A percentile compares a stretch with the other conserved stretches of the same genome.
These are phyloP conservation scores for Orbilia javanica DNA, from an alignment of 2,329 filamentous ascomycete species.

Conservation along the genomic window DNA sequence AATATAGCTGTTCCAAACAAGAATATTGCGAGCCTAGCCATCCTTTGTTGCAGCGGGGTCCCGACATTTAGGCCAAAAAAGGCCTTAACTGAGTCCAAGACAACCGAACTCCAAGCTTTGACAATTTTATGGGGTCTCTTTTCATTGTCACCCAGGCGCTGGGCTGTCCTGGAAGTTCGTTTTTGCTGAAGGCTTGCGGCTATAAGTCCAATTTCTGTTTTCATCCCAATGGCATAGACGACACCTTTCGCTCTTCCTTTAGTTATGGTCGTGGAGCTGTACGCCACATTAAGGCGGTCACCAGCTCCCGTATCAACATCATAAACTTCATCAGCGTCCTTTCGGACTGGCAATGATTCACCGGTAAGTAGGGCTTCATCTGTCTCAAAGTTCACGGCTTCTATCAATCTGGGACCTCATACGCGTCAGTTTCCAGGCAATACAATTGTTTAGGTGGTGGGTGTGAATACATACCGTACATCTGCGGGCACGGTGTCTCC, in stretches of 20 bases:
- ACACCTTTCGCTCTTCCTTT: conserved; percentile 75
- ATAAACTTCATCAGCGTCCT: conserved; percentile 69
- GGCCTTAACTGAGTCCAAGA: conserved; percentile 72
- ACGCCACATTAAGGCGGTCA: conserved; percentile 74
- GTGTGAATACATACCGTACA: conserved; percentile 66
- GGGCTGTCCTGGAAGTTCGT: conserved; percentile 69
- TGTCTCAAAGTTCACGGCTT: conserved; percentile 72
- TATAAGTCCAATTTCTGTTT: conserved; percentile 75
- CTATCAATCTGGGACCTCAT: conserved; percentile 65
- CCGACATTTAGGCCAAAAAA: conserved; percentile 78
- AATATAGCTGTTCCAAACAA: conserved; percentile 75
- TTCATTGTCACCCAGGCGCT: conserved; percentile 68
- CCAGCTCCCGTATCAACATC: conserved; percentile 70
- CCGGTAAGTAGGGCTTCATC: conserved; percentile 75
- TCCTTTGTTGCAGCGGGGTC: conserved; percentile 77
- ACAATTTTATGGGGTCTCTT: conserved; percentile 68
- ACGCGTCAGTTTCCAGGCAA: conserved; percentile 12
- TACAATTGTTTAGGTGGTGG: conserved; percentile 67
- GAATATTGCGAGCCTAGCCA: conserved; percentile 76
- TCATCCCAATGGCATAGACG: conserved; percentile 73
- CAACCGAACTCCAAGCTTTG: conserved; percentile 68
- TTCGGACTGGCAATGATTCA: conserved; percentile 72
- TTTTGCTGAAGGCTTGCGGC: conserved; percentile 74
- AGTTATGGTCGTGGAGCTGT: conserved; percentile 73
- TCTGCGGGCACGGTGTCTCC: conserved; percentile 67